Base-by-base conservation (phyloP, 2,329 filamentous ascomycete species). In the Didymella pinodella region DNA sequence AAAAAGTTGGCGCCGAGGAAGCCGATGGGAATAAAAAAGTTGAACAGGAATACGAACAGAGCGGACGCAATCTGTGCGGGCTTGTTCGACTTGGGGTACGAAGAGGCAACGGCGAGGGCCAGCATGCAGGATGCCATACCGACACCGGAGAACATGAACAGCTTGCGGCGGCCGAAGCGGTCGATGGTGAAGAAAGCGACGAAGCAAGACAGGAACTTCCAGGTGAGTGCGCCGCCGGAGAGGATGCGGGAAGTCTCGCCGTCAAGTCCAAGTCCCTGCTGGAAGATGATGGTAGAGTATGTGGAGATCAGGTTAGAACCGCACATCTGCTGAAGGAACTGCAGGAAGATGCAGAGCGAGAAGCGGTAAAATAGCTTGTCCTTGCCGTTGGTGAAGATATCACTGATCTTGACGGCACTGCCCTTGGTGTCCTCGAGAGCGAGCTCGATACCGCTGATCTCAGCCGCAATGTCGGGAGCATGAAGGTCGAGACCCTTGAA, bases 161-260 rank as follows among this genome's bases (percentile, higher is more conserved):
- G 76, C 50, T 77, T 78, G 31, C 89, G 83, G 14, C 89, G 84
- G 7, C 89, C 89, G 57, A 91, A 90, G 0, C 86, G 83, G 67
- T 91, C 89, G 1, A 91, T 80, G 0, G 88, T 91, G 69, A 90
- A 91, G 61, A 90, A 88, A 54, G 87, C 89, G 55, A 91, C 83
- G 25, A 90, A 80, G 0, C 80, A 82, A 31, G 80, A 82, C 20
- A 85, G 64, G 65, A 85, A 84, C 67, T 86, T 85, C 80, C 82
- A 86, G 5, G 84, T 86, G 31, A 86, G 73, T 12, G 83, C 83
- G 28, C 81, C 82, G 3, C 88, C 91, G 2, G 86, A 84, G 49
- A 90, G 85, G 78, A 85, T 85, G 70, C 84, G 84, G 57, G 83
- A 84, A 25, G 83, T 79, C 63, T 85, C 75, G 14, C 67, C 82